Evolutionary conservation across 2,329 filamentous ascomycete genomes (phyloP).

Genomic region (Neopestalotiopsis rosae): DNA sequence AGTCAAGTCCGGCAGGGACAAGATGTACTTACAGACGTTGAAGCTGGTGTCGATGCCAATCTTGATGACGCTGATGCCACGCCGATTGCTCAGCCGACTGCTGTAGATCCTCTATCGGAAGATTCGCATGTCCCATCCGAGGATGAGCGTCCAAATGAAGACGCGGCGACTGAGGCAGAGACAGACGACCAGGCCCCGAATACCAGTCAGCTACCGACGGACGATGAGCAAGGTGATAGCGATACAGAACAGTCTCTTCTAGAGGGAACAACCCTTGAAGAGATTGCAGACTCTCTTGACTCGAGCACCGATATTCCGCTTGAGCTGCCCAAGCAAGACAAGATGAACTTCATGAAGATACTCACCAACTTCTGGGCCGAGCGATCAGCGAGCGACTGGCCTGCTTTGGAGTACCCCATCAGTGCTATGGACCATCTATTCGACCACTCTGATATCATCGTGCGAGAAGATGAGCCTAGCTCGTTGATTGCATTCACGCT

Average conservation of each 20-base stretch:
- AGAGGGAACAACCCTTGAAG: conserved; percentile 71
- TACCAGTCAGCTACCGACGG: conserved; percentile 65
- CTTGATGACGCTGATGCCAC: conserved; percentile 7
- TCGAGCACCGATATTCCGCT: conserved; percentile 65
- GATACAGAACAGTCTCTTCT: conserved; percentile 74
- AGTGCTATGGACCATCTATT: conserved; percentile 92
- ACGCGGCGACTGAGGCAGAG: conserved; percentile 46
- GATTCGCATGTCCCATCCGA: conserved; percentile 33
- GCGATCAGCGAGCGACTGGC: conserved; percentile 93
- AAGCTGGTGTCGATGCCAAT: background rate
- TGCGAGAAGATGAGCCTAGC: conserved; percentile 95
- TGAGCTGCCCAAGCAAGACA: conserved; percentile 90
- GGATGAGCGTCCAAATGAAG: conserved; percentile 28
- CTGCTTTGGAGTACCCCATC: conserved; percentile 89
- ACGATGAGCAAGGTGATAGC: conserved; percentile 71
- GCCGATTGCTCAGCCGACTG: conserved; percentile 3
- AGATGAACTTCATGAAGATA: conserved; percentile 92
- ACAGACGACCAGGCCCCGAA: conserved; percentile 49
- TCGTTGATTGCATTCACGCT: conserved; percentile 94
- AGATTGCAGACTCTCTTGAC: conserved; percentile 67
- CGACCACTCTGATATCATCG: conserved; percentile 94
- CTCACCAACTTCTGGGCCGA: conserved; percentile 99
- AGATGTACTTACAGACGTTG: background rate
- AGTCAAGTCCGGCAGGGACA: conserved; percentile 16
- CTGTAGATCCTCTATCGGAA: background rate